phyloP scores from a whole-genome alignment of 1,284 basidiomycete genomes.

The Apiotrichum sp. region DNA sequence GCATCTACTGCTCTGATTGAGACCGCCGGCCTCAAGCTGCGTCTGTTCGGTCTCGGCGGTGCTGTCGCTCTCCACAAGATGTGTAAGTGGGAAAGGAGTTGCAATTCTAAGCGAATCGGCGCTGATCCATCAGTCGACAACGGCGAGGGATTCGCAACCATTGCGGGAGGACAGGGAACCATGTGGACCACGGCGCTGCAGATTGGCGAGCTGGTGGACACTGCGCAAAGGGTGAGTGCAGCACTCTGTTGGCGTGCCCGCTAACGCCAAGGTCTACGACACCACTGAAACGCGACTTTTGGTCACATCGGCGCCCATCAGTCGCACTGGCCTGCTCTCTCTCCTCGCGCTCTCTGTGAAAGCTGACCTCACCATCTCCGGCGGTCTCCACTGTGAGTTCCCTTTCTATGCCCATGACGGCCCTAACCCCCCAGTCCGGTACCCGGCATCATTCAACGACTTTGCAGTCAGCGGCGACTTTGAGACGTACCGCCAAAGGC shows the following conservation, averaged over 20 bases:
- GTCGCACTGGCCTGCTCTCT: constrained; percentile 84
- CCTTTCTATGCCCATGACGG: constrained; percentile 1
- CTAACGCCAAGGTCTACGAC: constrained; percentile 58
- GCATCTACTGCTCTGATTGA: constrained; percentile 85
- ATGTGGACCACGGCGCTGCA: constrained; percentile 99
- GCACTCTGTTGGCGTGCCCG: neutral
- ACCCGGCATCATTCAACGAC: constrained; percentile 93
- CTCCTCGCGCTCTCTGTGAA: constrained; percentile 86
- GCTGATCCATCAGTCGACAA: constrained; percentile 44
- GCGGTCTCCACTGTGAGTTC: constrained; percentile 72
- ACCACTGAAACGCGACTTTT: constrained; percentile 88
- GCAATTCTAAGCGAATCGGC: neutral
- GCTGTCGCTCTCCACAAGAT: constrained; percentile 94
- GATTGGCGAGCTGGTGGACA: constrained; percentile 96
- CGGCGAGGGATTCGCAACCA: constrained; percentile 83
- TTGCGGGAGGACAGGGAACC: constrained; percentile 94
- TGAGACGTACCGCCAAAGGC: constrained; percentile 80
- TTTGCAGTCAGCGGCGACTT: constrained; percentile 88
- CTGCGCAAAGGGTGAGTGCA: constrained; percentile 71
- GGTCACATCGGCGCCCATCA: constrained; percentile 85
- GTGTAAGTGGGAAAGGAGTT: constrained; percentile 58
- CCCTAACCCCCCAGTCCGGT: constrained; percentile 57
- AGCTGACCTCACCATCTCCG: constrained; percentile 89
- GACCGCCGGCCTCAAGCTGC: constrained; percentile 85
- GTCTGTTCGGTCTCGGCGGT: constrained; percentile 90